A percentile compares a stretch with the other conserved stretches of the same genome.
These are phyloP conservation scores for Beauveria sp. DNA, from an alignment of 2,329 filamentous ascomycete species.

Conservation along the genomic window DNA sequence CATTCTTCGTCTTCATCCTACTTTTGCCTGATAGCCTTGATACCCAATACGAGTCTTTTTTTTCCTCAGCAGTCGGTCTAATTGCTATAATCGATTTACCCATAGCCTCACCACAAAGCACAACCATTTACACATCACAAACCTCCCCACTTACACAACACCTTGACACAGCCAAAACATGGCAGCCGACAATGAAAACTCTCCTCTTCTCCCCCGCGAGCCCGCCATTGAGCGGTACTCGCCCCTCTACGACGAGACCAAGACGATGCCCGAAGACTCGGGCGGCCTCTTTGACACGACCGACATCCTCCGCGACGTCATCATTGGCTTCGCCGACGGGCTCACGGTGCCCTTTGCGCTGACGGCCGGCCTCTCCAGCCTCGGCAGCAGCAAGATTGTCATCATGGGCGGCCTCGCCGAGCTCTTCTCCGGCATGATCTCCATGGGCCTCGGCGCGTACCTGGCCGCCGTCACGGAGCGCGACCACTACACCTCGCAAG, in stretches of 20 bases:
- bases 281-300: constrained; percentile 29
- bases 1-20: not conserved
- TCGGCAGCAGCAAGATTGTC: constrained; percentile 58
- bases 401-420: constrained; percentile 69
- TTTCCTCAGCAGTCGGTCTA: too few relatives aligned
- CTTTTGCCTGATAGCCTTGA: not conserved
- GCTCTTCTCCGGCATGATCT: constrained; percentile 67
- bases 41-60: not conserved
- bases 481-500: constrained; percentile 42
- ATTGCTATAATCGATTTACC: too few relatives aligned
- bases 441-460: constrained; percentile 70
- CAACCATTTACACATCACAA: not conserved
- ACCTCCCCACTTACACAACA: not conserved
- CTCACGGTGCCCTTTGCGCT: constrained; percentile 74
- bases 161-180: constrained; percentile 13
- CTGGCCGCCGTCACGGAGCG: constrained; percentile 55
- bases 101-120: not conserved
- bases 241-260: constrained; percentile 17
- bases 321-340: constrained; percentile 71
- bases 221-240: constrained; percentile 22
- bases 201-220: constrained; percentile 26
- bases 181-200: constrained; percentile 23
- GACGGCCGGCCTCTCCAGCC: constrained; percentile 61
- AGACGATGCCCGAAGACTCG: constrained; percentile 15
- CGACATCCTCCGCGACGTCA: constrained; percentile 53